phyloP scores from a whole-genome alignment of 169 alveolate genomes.

The Plasmodium coatneyi region DNA sequence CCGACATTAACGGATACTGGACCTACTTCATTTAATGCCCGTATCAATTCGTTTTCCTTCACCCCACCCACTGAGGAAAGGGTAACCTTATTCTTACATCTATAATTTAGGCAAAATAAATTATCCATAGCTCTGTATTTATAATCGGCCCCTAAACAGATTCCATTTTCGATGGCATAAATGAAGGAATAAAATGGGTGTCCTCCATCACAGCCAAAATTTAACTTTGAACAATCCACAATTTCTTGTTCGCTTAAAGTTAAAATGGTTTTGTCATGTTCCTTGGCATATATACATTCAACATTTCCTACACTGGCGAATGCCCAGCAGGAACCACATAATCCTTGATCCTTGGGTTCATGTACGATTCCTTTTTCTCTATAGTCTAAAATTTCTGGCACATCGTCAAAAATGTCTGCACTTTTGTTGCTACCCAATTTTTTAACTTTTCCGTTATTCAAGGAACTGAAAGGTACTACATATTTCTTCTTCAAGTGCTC shows the following conservation, averaged over 20 bases:
- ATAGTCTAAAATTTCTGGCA: conserved; percentile 43
- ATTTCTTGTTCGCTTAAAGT: conserved; percentile 91
- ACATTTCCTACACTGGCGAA: conserved; percentile 86
- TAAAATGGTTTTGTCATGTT: conserved; percentile 41
- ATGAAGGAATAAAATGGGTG: conserved; percentile 85
- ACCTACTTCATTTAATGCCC: conserved; percentile 80
- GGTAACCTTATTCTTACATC: conserved; percentile 63
- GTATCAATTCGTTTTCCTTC: conserved; percentile 65
- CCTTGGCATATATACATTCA: conserved; percentile 79
- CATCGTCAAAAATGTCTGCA: neutral
- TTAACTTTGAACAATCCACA: conserved; percentile 85
- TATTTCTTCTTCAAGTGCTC: conserved; percentile 20
- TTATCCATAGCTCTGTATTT: conserved; percentile 81
- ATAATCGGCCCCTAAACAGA: conserved; percentile 79
- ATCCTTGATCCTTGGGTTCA: conserved; percentile 83
- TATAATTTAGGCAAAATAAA: conserved; percentile 66
- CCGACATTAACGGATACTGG: conserved; percentile 93
- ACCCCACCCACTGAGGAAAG: conserved; percentile 70
- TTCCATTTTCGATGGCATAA: conserved; percentile 86
- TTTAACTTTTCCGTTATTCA: neutral
- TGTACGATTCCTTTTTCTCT: conserved; percentile 39
- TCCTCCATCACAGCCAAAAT: conserved; percentile 92
- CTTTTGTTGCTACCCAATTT: neutral
- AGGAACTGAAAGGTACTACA: conserved; percentile 11
- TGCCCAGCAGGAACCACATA: conserved; percentile 92